Evolutionary conservation across 805 yeast species (phyloP).

Genomic region (Candida arabinofermentans): DNA sequence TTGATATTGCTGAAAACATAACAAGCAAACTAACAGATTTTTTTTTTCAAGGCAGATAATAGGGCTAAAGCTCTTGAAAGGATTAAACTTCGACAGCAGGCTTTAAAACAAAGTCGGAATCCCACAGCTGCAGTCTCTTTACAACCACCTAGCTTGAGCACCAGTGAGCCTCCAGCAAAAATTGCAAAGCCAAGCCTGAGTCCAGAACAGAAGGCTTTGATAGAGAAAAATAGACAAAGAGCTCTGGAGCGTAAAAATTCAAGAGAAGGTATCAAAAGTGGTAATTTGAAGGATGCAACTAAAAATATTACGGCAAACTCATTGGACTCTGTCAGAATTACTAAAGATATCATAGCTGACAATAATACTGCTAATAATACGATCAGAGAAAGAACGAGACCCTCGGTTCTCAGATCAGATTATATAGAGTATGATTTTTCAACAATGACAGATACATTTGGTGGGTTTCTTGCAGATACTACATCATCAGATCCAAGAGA

Average conservation of each 20-base stretch:
- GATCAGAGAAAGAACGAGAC: slow-evolving; percentile 28
- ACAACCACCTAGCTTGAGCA: background rate
- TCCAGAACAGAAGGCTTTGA: slow-evolving; percentile 43
- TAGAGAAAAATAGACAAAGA: slow-evolving; percentile 49
- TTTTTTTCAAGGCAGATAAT: slow-evolving; percentile 50
- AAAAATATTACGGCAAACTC: slow-evolving; percentile 5
- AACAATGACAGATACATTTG: slow-evolving; percentile 82
- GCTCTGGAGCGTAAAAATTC: slow-evolving; percentile 40
- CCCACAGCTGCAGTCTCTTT: background rate
- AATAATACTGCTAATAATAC: background rate
- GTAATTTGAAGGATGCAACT: slow-evolving; percentile 22
- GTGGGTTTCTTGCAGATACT: slow-evolving; percentile 69
- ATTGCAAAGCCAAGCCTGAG: slow-evolving; percentile 22
- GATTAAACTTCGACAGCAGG: slow-evolving; percentile 40
- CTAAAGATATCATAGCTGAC: background rate
- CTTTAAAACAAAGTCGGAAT: slow-evolving; percentile 6
- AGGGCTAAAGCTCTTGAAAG: slow-evolving; percentile 59
- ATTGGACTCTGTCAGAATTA: slow-evolving; percentile 6
- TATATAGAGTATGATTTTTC: slow-evolving; percentile 85
- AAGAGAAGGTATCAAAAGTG: slow-evolving; percentile 8
- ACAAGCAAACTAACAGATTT: slow-evolving; percentile 2
- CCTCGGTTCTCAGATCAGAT: slow-evolving; percentile 54
- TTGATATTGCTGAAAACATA: background rate
- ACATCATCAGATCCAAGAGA: slow-evolving; percentile 17
- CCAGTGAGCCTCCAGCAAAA: background rate